Evolutionary conservation across 768 basidiomycete genomes (phyloP), one percentile per base, ranked within the genome.

Genomic region (Flagelloscypha sp.): DNA sequence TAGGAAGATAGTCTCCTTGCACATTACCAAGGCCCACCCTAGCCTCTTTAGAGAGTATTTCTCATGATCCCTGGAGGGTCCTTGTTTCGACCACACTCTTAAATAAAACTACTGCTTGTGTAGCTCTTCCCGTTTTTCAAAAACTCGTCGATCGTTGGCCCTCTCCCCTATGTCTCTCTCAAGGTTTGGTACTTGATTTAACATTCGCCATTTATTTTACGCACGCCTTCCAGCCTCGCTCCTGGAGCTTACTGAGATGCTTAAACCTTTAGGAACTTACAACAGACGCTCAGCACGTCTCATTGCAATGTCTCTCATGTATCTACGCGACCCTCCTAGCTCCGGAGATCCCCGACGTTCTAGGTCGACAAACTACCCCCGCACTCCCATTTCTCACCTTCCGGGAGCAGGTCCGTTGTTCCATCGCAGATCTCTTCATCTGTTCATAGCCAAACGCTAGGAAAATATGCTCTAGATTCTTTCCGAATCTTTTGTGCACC

Each of bases 381-480:
- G 57, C 5, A 74, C 72, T 7, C 58, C 69, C 8, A 57, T 76
- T 36, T 72, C 74, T 25, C 68, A 76, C 45, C 65, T 78, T 18
- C 75, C 79, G 0, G 82, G 82, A 0, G 63, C 76, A 1, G 83
- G 84, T 0, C 58, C 62, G 3, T n/a, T n/a, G n/a, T n/a, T n/a
- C n/a, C n/a, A n/a, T n/a, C n/a, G n/a, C n/a, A n/a, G n/a, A n/a
- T n/a, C n/a, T n/a, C n/a, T n/a, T n/a, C n/a, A n/a, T n/a, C n/a
- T n/a, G n/a, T n/a, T n/a, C n/a, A n/a, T n/a, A n/a, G n/a, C n/a
- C n/a, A n/a, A n/a, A n/a, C n/a, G n/a, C n/a, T n/a, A n/a, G n/a
- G n/a, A n/a, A n/a, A n/a, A n/a, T 87, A 86, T 41, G 84, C 84
- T 1, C 63, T 82, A 1, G 84, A 86, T 50, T 84, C 79, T 4